Conservation (phyloP, 2,329 filamentous ascomycete genomes). For the Curvularia verruculosa region DNA sequence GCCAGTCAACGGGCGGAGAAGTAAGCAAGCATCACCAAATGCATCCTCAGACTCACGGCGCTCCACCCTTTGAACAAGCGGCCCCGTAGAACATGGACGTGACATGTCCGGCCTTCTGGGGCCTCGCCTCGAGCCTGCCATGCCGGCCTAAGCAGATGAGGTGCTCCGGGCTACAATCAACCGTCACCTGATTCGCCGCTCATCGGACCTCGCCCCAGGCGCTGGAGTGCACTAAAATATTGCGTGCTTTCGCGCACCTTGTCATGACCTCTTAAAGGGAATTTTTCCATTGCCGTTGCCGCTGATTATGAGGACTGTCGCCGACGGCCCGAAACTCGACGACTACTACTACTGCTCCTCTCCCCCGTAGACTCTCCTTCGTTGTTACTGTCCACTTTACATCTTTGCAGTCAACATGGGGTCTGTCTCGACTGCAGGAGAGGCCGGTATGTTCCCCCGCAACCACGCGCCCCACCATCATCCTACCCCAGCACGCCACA, state of each 20-base stretch:
- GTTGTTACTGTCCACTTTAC: constrained; percentile 29
- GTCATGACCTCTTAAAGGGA: constrained; percentile 32
- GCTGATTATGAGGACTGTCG: constrained; percentile 31
- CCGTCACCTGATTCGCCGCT: constrained; percentile 22
- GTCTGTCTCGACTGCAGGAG: constrained; percentile 51
- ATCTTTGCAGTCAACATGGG: constrained; percentile 42
- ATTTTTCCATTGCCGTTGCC: constrained; percentile 38
- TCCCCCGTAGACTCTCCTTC: constrained; percentile 25
- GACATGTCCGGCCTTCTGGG: not conserved
- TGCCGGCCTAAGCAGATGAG: constrained; percentile 5
- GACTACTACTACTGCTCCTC: constrained; percentile 32
- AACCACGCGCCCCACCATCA: constrained; percentile 24
- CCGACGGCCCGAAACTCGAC: constrained; percentile 36
- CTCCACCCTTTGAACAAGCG: constrained; percentile 10
- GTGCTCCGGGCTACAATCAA: constrained; percentile 14
- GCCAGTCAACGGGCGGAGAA: constrained; percentile 22
- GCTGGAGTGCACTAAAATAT: constrained; percentile 25
- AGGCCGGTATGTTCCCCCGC: constrained; percentile 47
- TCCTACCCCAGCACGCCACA: constrained; percentile 18
- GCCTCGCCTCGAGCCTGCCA: constrained; percentile 19
- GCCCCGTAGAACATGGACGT: constrained; percentile 1
- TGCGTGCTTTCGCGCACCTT: constrained; percentile 28
- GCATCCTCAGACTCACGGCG: not conserved
- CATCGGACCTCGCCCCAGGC: constrained; percentile 24
- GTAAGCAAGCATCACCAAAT: constrained; percentile 19